A percentile compares a stretch with the other conserved stretches of the same genome.
These are phyloP conservation scores for Neofusicoccum laricinum DNA, from an alignment of 2,329 filamentous ascomycete species.

Conservation along the genomic window DNA sequence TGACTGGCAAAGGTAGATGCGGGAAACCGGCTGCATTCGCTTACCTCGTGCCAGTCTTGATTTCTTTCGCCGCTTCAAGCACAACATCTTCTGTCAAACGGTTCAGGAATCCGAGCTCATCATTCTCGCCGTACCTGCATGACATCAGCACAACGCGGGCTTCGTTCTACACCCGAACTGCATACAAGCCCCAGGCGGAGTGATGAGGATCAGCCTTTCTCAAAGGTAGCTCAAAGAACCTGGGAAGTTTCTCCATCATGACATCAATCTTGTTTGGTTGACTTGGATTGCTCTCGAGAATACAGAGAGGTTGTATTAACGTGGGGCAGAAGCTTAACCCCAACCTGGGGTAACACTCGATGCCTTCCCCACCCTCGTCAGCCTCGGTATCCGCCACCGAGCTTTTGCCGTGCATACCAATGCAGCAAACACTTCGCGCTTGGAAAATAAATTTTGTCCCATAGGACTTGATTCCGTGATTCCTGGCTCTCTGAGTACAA, in stretches of 20 bases:
- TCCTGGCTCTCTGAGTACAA: no score
- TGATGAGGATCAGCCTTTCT: slow-evolving; percentile 46
- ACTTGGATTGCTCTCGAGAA: neutral
- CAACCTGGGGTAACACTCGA: neutral
- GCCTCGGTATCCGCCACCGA: neutral
- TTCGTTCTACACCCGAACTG: neutral
- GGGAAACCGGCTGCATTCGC: slow-evolving; percentile 13
- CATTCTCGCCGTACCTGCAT: slow-evolving; percentile 52
- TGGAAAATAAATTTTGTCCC: no score
- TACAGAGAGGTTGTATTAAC: neutral
- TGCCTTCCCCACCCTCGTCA: neutral
- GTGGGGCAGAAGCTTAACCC: neutral
- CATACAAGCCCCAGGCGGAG: slow-evolving; percentile 37
- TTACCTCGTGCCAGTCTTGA: slow-evolving; percentile 53
- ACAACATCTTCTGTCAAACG: slow-evolving; percentile 56
- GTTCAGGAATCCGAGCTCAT: slow-evolving; percentile 61
- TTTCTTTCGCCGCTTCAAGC: slow-evolving; percentile 49
- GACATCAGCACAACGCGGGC: neutral
- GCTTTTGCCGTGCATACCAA: neutral
- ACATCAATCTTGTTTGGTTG: neutral
- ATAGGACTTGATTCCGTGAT: no score
- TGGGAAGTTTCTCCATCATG: slow-evolving; percentile 35
- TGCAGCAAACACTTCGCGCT: neutral
- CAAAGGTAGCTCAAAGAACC: slow-evolving; percentile 49
- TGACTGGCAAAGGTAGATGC: slow-evolving; percentile 5